Conservation (phyloP, 805 yeast genomes). For the Yamadazyma sp. region DNA sequence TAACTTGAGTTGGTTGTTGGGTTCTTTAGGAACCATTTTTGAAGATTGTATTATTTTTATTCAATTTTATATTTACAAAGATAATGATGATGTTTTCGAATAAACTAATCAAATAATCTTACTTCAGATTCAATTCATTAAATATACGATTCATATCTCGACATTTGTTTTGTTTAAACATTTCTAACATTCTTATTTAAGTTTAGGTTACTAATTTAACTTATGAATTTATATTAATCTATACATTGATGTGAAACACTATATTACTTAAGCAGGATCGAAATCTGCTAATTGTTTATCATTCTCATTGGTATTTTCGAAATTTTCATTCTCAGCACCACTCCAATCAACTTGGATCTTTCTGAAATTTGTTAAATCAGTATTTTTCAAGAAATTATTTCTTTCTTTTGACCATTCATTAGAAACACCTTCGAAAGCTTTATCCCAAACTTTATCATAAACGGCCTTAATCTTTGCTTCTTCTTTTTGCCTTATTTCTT, state of each 20-base stretch:
- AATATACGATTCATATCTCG: too few species aligned
- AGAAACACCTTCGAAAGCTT: constrained; percentile 75
- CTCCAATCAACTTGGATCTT: constrained; percentile 65
- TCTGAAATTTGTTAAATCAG: constrained; percentile 55
- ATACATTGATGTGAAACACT: too few species aligned
- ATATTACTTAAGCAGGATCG: constrained; percentile 23
- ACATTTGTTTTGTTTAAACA: too few species aligned
- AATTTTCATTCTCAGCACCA: constrained; percentile 49
- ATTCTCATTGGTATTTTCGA: constrained; percentile 18
- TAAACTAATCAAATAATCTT: too few species aligned
- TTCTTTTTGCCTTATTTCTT: constrained; percentile 63
- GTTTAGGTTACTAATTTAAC: too few species aligned
- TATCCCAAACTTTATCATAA: constrained; percentile 69
- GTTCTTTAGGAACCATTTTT: constrained; percentile 71
- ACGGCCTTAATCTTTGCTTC: constrained; percentile 61
- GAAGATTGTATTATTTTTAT: constrained; percentile 65
- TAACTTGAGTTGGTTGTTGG: constrained; percentile 75
- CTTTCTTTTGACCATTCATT: constrained; percentile 72
- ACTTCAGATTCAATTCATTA: too few species aligned
- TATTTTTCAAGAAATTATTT: constrained; percentile 67
- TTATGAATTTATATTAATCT: too few species aligned
- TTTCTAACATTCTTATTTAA: too few species aligned
- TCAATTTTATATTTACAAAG: constrained; percentile 64
- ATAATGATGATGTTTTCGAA: constrained; percentile 14
- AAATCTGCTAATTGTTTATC: constrained; percentile 42